phyloP scores from a whole-genome alignment of 768 basidiomycete genomes.

The Fistulinella prunicolor region DNA sequence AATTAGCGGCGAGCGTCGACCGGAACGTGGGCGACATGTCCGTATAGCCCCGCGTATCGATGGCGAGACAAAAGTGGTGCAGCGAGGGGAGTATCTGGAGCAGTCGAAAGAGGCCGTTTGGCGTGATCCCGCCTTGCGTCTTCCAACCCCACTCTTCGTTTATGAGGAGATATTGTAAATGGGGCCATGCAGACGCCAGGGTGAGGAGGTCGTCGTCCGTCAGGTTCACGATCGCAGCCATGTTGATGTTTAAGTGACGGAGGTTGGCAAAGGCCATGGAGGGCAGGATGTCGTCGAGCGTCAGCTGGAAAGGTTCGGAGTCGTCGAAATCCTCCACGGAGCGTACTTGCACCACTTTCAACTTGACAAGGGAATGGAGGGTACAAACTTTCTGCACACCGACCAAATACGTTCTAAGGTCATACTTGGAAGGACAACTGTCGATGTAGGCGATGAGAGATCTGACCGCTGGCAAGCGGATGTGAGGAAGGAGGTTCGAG shows the following conservation, averaged over 20 bases:
- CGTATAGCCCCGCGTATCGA: constrained; percentile 12
- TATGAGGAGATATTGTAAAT: constrained; percentile 12
- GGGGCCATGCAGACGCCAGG: constrained; percentile 19
- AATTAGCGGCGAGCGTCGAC: background rate
- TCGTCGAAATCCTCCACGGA: background rate
- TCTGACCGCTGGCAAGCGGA: constrained; percentile 5
- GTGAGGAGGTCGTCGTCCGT: constrained; percentile 8
- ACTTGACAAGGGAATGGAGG: background rate
- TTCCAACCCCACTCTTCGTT: constrained; percentile 23
- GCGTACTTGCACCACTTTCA: constrained; percentile 12
- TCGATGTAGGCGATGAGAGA: constrained; percentile 10
- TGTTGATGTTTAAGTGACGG: constrained; percentile 12
- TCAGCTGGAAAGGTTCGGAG: constrained; percentile 9
- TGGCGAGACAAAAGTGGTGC: constrained; percentile 7
- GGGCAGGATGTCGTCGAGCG: constrained; percentile 17
- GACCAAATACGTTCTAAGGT: constrained; percentile 6
- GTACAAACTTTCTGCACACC: constrained; percentile 9
- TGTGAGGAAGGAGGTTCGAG: background rate
- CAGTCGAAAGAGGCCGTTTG: constrained; percentile 14
- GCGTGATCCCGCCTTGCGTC: constrained; percentile 15
- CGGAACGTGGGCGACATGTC: background rate
- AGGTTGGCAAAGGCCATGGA: constrained; percentile 15
- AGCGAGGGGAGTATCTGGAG: constrained; percentile 7
- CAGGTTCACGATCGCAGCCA: constrained; percentile 9
- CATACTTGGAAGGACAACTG: constrained; percentile 6